phyloP scores from a whole-genome alignment of 352 stramenopile species.

The Phytopythium ostracodes region DNA sequence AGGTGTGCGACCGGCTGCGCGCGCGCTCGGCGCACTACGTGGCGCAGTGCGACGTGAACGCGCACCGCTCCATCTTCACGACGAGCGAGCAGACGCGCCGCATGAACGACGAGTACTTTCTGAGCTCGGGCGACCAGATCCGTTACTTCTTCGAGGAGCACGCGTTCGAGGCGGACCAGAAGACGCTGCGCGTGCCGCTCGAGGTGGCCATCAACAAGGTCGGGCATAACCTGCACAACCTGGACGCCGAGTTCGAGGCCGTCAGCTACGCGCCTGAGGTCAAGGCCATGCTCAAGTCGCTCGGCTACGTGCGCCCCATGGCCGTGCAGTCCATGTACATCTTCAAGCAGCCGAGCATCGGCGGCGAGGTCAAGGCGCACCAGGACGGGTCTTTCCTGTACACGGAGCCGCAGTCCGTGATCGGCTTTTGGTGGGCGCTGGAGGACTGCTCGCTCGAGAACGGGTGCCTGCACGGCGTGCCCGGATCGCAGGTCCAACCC shows the following conservation, averaged over 20 bases:
- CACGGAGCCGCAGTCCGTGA: slow-evolving; percentile 93
- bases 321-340: slow-evolving; percentile 97
- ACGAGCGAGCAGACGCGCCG: slow-evolving; percentile 77
- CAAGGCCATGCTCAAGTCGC: slow-evolving; percentile 62
- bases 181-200: slow-evolving; percentile 65
- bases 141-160: slow-evolving; percentile 94
- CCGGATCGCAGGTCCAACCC: slow-evolving; percentile 86
- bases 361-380: slow-evolving; percentile 93
- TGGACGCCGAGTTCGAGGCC: slow-evolving; percentile 79
- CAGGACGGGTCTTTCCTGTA: slow-evolving; percentile 97
- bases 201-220: slow-evolving; percentile 93
- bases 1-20: slow-evolving; percentile 53
- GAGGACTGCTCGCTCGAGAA: slow-evolving; percentile 95
- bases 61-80: slow-evolving; percentile 78
- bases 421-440: slow-evolving; percentile 95
- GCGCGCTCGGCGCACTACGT: slow-evolving; percentile 49
- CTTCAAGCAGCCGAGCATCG: slow-evolving; percentile 94
- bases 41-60: slow-evolving; percentile 49
- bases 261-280: slow-evolving; percentile 85
- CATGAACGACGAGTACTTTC: slow-evolving; percentile 92
- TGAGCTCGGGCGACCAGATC: slow-evolving; percentile 89
- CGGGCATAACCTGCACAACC: slow-evolving; percentile 93
- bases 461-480: slow-evolving; percentile 92
- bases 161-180: slow-evolving; percentile 53
- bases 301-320: slow-evolving; percentile 87